phyloP scores from a whole-genome alignment of 2,329 filamentous ascomycete species.

The Botrytis aclada region DNA sequence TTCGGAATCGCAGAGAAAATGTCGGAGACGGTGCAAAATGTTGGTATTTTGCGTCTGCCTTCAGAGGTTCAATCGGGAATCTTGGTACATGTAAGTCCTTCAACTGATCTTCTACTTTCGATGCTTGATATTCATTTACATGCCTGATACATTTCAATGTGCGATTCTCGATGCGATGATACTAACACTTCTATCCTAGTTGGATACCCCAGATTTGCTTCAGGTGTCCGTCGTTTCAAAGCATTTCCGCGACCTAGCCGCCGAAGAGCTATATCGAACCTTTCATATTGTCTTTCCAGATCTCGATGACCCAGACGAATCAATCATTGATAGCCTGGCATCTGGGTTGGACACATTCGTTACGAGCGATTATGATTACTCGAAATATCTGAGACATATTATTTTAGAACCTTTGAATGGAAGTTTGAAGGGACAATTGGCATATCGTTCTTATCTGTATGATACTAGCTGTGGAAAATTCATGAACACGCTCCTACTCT shows the following conservation, averaged over 20 bases:
- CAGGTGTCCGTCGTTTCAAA: slow-evolving; percentile 57
- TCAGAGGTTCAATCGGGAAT: background rate
- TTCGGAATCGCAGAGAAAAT: background rate
- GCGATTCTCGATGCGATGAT: background rate
- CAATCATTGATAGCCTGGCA: slow-evolving; percentile 55
- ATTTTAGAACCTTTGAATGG: slow-evolving; percentile 54
- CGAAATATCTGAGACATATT: slow-evolving; percentile 53
- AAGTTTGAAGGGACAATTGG: slow-evolving; percentile 51
- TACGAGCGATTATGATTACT: slow-evolving; percentile 63
- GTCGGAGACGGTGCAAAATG: background rate
- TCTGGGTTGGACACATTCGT: slow-evolving; percentile 59
- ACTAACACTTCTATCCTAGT: slow-evolving; percentile 40
- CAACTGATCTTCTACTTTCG: background rate
- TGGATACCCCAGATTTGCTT: slow-evolving; percentile 52
- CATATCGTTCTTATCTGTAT: slow-evolving; percentile 54
- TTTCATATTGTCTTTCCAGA: slow-evolving; percentile 62
- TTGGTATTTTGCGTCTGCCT: background rate
- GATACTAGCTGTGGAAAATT: slow-evolving; percentile 59
- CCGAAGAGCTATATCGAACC: slow-evolving; percentile 56
- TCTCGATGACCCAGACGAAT: slow-evolving; percentile 53
- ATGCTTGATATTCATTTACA: background rate
- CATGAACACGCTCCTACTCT: slow-evolving; percentile 57
- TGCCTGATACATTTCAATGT: background rate
- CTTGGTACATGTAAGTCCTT: background rate
- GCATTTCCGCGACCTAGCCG: slow-evolving; percentile 56